Percentiles rank a stretch among this genome's conserved stretches.
phyloP scores from a whole-genome alignment of 2,329 filamentous ascomycete genomes.

The Leptodontidium sp. region DNA sequence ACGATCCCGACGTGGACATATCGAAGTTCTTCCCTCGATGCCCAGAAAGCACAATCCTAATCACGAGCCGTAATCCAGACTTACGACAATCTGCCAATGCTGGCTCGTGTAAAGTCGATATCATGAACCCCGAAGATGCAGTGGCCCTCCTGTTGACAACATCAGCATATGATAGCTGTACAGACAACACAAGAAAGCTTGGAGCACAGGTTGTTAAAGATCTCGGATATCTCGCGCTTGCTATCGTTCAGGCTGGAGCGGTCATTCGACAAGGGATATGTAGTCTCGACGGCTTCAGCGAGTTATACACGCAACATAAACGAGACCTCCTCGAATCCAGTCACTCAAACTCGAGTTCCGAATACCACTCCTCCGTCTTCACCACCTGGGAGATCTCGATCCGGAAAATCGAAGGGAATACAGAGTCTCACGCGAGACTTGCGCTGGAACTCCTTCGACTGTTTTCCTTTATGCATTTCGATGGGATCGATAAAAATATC shows the following conservation, averaged over 20 bases:
- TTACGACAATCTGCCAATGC: slow-evolving; percentile 7
- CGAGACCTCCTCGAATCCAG: slow-evolving; percentile 28
- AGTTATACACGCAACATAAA: slow-evolving; percentile 26
- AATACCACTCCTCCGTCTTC: slow-evolving; percentile 30
- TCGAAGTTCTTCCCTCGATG: slow-evolving; percentile 43
- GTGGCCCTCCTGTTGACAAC: slow-evolving; percentile 41
- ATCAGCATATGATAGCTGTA: slow-evolving; percentile 15
- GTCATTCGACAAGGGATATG: slow-evolving; percentile 33
- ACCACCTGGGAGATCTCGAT: slow-evolving; percentile 38
- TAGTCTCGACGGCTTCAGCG: slow-evolving; percentile 29
- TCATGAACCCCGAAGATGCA: slow-evolving; percentile 43
- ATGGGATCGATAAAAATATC: slow-evolving; percentile 22
- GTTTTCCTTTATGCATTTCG: slow-evolving; percentile 37
- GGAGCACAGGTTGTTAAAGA: slow-evolving; percentile 35
- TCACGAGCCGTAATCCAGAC: slow-evolving; percentile 50
- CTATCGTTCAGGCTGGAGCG: slow-evolving; percentile 44
- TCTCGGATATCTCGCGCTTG: slow-evolving; percentile 44
- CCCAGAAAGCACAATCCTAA: slow-evolving; percentile 47
- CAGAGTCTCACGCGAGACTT: slow-evolving; percentile 12
- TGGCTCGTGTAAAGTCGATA: slow-evolving; percentile 33
- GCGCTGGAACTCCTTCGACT: slow-evolving; percentile 30
- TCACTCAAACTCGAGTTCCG: not conserved
- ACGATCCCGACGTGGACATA: slow-evolving; percentile 46
- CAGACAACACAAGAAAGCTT: slow-evolving; percentile 3
- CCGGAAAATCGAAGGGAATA: slow-evolving; percentile 25